Evolutionary conservation across 164 flowering plant species (phyloP), one percentile per base, ranked within the genome.

Genomic region (Kalanchoe fedtschenkoi): DNA sequence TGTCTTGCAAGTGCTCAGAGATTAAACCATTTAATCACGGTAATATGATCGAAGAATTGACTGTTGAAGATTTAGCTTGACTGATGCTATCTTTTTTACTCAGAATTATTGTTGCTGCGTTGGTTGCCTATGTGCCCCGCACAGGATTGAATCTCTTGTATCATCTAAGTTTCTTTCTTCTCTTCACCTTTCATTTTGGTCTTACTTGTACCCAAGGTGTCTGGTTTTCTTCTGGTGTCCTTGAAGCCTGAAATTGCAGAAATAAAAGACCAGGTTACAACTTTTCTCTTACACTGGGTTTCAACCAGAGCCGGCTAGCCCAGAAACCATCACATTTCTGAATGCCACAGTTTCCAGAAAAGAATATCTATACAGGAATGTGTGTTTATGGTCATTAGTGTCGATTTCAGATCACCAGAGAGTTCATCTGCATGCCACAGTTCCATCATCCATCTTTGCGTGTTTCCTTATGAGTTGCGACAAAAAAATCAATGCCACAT

Each of bases 11-110:
- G 67, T 87, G 85, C 62, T 81, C 74, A 24, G 82, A 83, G 68
- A 68, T 78, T 7, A 76, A 78, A 68, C 83, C 82, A 1, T 69
- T 85, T 41, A 74, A 66, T 72, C 81, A 77, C 66, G 79, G 80
- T 15, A 74, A 61, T 71, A 75, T 76, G 76, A 77, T 89, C 62
- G 96, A 83, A 62, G 97, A 89, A 65, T 70, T 87, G 70, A 77
- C 84, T 6, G 29, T 81, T 62, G 79, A 80, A 42, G 89, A 87
- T 60, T 65, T 61, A 19, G 34, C 67, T 59, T 64, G 46, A 17
- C 6, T 35, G 19, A 32, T 11, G 13, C 6, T 17, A 6, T 17
- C 6, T 56, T 21, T 0, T 5, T 22, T 29, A 0, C 59, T 29
- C 34, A 56, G 35, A 34, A 56, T 44, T 19, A 44, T 19, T 44